phyloP scores from a whole-genome alignment of 139 green algal genomes.

The Klebsormidium nitens region DNA sequence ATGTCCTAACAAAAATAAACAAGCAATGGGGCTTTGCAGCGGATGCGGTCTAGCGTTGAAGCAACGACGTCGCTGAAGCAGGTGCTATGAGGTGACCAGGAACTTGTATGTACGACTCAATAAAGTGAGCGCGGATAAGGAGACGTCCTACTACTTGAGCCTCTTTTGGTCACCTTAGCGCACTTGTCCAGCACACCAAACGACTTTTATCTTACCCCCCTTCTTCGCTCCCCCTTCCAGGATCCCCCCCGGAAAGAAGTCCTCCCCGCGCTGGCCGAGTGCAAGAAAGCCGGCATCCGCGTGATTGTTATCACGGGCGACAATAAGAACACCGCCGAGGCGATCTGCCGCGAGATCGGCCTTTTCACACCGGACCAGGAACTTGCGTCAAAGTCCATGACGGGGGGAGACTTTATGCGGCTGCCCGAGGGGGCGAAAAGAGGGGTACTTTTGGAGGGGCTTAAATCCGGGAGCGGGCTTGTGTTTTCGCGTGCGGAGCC shows the following conservation, averaged over 20 bases:
- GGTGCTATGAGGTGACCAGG: no score
- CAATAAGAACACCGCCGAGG: constrained; percentile 88
- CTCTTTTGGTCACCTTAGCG: no score
- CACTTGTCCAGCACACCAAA: no score
- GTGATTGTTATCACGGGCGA: constrained; percentile 96
- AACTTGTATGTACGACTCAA: no score
- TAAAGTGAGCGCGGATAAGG: no score
- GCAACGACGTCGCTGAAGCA: no score
- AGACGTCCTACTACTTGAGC: no score
- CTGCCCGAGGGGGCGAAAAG: constrained; percentile 23
- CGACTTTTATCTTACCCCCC: no score
- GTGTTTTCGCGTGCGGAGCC: constrained; percentile 94
- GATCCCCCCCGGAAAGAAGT: constrained; percentile 84
- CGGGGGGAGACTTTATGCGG: constrained; percentile 29
- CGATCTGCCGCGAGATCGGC: constrained; percentile 60
- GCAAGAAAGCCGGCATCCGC: constrained; percentile 76
- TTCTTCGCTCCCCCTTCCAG: no score
- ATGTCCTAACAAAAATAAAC: no score
- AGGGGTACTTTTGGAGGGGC: constrained; percentile 43
- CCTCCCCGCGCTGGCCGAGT: constrained; percentile 60
- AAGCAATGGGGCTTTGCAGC: no score
- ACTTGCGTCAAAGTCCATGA: constrained; percentile 6
- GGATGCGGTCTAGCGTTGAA: no score
- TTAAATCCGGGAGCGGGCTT: constrained; percentile 36
- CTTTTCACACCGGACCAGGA: constrained; percentile 13